Evolutionary conservation across 2,329 filamentous ascomycete genomes (phyloP).

Genomic region (Sporothrix brunneoviolacea): DNA sequence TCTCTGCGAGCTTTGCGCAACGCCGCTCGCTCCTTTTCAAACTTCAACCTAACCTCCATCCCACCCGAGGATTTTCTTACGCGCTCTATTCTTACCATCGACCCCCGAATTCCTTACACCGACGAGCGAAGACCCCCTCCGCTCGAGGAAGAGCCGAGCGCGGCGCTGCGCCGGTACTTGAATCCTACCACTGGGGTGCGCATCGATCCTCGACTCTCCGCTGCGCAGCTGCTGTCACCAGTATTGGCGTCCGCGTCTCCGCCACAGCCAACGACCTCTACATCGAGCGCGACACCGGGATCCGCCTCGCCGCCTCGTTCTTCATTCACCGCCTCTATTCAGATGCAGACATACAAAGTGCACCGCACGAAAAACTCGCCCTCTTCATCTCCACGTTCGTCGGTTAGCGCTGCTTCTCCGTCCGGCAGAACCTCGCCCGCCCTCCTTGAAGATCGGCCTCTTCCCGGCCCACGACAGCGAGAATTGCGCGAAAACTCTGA

Average conservation of each 20-base stretch:
- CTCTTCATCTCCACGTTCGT: background rate
- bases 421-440: background rate
- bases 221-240: slow-evolving; percentile 9
- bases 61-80: slow-evolving; percentile 62
- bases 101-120: slow-evolving; percentile 59
- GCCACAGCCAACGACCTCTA: background rate
- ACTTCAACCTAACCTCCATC: slow-evolving; percentile 55
- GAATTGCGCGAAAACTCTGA: slow-evolving; percentile 65
- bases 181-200: slow-evolving; percentile 53
- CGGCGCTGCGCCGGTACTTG: slow-evolving; percentile 59
- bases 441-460: slow-evolving; percentile 18
- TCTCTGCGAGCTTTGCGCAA: slow-evolving; percentile 58
- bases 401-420: background rate
- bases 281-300: slow-evolving; percentile 12
- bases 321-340: slow-evolving; percentile 59
- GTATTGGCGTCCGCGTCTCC: slow-evolving; percentile 3
- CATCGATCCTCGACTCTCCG: slow-evolving; percentile 32
- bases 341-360: slow-evolving; percentile 65
- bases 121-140: slow-evolving; percentile 60
- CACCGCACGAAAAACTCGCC: slow-evolving; percentile 30
- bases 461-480: slow-evolving; percentile 49
- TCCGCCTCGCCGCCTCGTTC: slow-evolving; percentile 15
- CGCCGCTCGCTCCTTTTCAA: slow-evolving; percentile 57
- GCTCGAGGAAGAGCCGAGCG: slow-evolving; percentile 57
- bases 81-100: slow-evolving; percentile 60